These are phyloP conservation scores for Penicillium sp. DNA, from an alignment of 2,329 filamentous ascomycete species.

Conservation along the genomic window DNA sequence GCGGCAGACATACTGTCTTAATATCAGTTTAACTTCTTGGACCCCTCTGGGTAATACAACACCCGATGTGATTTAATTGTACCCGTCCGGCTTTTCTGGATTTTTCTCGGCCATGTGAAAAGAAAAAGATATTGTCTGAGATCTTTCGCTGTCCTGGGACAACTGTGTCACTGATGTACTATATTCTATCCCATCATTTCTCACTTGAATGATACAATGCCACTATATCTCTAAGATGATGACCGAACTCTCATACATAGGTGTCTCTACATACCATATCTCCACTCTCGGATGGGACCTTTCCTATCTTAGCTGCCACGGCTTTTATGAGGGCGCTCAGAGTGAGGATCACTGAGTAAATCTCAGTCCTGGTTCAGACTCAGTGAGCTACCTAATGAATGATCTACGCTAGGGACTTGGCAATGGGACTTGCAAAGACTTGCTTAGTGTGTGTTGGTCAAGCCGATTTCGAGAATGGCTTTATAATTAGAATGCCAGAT, in stretches of 20 bases:
- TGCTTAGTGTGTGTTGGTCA: too few species aligned
- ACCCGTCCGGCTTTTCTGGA: background rate
- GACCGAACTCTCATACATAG: background rate
- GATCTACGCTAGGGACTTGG: too few species aligned
- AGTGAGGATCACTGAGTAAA: too few species aligned
- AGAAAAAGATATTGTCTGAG: background rate
- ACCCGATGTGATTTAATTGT: conserved; percentile 15
- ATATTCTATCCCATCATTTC: conserved; percentile 3
- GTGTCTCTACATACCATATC: too few species aligned
- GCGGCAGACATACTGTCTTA: conserved; percentile 3
- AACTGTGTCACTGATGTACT: conserved; percentile 1
- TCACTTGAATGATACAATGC: conserved; percentile 10
- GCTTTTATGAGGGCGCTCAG: too few species aligned
- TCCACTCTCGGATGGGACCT: too few species aligned
- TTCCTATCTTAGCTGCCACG: too few species aligned
- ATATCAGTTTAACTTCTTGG: background rate
- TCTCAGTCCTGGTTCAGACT: too few species aligned
- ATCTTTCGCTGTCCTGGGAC: conserved; percentile 5
- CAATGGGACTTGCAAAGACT: too few species aligned
- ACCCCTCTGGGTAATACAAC: conserved; percentile 1
- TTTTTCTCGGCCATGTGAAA: background rate
- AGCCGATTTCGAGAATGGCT: too few species aligned
- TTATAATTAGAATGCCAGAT: too few species aligned
- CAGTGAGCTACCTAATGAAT: too few species aligned
- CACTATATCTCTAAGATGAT: conserved; percentile 2